These are phyloP conservation scores for Yamadazyma songkhlaensis DNA, from an alignment of 1,139 yeast species.

Conservation along the genomic window DNA sequence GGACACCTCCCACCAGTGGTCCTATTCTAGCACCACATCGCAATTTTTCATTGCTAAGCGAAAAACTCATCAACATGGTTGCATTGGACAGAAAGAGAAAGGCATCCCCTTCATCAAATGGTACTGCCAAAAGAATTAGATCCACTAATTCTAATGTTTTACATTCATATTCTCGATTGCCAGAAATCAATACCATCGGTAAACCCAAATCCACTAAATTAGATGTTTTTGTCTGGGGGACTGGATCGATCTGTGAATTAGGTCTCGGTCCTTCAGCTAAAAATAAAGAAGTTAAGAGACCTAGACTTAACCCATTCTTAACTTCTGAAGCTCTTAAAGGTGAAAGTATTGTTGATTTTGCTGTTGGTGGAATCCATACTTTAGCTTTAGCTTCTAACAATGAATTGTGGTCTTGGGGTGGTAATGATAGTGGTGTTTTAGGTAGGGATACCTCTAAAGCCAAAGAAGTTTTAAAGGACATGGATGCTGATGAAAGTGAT, in stretches of 20 bases:
- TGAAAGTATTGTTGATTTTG: slow-evolving; percentile 64
- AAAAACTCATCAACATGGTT: slow-evolving; percentile 29
- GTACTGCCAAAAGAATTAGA: slow-evolving; percentile 26
- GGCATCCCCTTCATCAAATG: slow-evolving; percentile 15
- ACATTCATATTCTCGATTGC: slow-evolving; percentile 48
- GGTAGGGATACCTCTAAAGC: slow-evolving; percentile 81
- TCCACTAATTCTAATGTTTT: slow-evolving; percentile 43
- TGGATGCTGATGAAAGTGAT: slow-evolving; percentile 64
- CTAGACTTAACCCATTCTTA: slow-evolving; percentile 80
- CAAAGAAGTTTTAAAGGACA: slow-evolving; percentile 60
- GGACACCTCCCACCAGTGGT: too few species aligned
- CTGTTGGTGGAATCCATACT: slow-evolving; percentile 95
- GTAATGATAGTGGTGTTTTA: slow-evolving; percentile 85
- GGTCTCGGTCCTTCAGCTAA: slow-evolving; percentile 90
- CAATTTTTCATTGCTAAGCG: too few species aligned
- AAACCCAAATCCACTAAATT: slow-evolving; percentile 44
- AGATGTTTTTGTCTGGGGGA: slow-evolving; percentile 90
- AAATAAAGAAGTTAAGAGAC: slow-evolving; percentile 92
- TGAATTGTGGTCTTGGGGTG: slow-evolving; percentile 95
- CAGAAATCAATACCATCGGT: slow-evolving; percentile 44
- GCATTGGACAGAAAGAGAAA: slow-evolving; percentile 43
- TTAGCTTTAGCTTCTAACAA: slow-evolving; percentile 75
- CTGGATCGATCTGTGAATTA: slow-evolving; percentile 95
- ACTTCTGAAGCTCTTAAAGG: slow-evolving; percentile 35
- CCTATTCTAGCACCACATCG: too few species aligned